phyloP scores from a whole-genome alignment of 2,329 filamentous ascomycete genomes.

The Microsporum ferrugineum region DNA sequence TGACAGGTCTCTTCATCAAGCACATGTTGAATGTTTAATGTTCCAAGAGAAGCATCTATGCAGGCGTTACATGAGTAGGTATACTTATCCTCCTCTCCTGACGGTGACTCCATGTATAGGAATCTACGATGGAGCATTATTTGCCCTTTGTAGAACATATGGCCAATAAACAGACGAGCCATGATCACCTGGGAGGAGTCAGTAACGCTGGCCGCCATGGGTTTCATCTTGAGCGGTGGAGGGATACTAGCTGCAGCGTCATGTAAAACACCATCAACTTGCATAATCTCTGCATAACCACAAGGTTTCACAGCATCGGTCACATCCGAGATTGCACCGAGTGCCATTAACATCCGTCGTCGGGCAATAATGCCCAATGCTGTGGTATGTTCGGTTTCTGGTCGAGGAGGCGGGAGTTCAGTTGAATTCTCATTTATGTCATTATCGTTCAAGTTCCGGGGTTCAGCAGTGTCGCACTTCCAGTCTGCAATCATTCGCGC shows the following conservation, averaged over 20 bases:
- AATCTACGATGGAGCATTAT: conserved; percentile 18
- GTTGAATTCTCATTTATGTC: conserved; percentile 45
- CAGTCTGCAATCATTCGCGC: conserved; percentile 50
- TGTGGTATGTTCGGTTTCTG: conserved; percentile 43
- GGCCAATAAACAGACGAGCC: conserved; percentile 15
- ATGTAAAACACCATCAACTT: not conserved
- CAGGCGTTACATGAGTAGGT: conserved; percentile 35
- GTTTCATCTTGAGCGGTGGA: conserved; percentile 17
- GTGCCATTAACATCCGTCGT: conserved; percentile 25
- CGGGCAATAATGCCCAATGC: conserved; percentile 29
- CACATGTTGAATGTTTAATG: conserved; percentile 39
- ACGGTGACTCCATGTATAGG: conserved; percentile 8
- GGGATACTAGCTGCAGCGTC: conserved; percentile 6
- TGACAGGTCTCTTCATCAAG: conserved; percentile 42
- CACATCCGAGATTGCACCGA: conserved; percentile 30
- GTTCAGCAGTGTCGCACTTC: conserved; percentile 48
- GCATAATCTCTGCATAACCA: conserved; percentile 27
- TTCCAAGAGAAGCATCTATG: conserved; percentile 36
- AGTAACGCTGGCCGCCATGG: conserved; percentile 17
- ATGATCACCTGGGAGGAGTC: conserved; percentile 18
- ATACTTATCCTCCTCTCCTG: not conserved
- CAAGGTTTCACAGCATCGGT: conserved; percentile 24
- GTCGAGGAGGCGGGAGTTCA: conserved; percentile 43
- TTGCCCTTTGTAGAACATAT: conserved; percentile 19
- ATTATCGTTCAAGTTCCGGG: conserved; percentile 49